phyloP scores from a whole-genome alignment of 805 yeast genomes.

The Barnettozyma sp. region DNA sequence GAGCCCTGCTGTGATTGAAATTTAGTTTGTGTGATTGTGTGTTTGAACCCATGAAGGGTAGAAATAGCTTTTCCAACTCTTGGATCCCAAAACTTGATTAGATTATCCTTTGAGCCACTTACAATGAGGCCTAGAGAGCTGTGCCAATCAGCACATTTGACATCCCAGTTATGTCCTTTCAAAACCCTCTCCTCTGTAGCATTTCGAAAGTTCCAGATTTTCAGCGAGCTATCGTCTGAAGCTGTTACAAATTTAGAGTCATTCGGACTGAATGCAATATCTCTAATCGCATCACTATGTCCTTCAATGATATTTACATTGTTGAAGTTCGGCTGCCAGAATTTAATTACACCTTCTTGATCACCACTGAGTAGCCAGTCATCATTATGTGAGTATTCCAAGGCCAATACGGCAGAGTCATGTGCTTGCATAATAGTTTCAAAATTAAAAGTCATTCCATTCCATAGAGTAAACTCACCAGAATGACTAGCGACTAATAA shows the following conservation, averaged over 20 bases:
- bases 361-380: constrained; percentile 96
- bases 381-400: constrained; percentile 80
- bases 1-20: constrained; percentile 74
- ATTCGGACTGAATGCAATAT: constrained; percentile 81
- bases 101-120: constrained; percentile 91
- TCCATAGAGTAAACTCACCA: constrained; percentile 97
- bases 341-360: constrained; percentile 84
- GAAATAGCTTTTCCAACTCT: constrained; percentile 65
- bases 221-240: constrained; percentile 84
- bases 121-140: constrained; percentile 79
- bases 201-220: constrained; percentile 91
- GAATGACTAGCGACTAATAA: constrained; percentile 82
- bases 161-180: constrained; percentile 98
- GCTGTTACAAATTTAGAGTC: constrained; percentile 91
- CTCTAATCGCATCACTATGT: constrained; percentile 79
- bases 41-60: constrained; percentile 87
- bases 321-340: constrained; percentile 97
- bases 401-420: constrained; percentile 76
- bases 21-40: constrained; percentile 78
- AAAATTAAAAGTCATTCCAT: constrained; percentile 89
- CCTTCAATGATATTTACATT: constrained; percentile 79
- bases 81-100: constrained; percentile 95
- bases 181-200: constrained; percentile 75
- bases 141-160: constrained; percentile 96
- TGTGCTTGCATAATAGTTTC: constrained; percentile 99